Percentiles rank a stretch among this genome's conserved stretches.
Conservation (phyloP, 2,329 filamentous ascomycete species). For the Aureobasidium sp. region DNA sequence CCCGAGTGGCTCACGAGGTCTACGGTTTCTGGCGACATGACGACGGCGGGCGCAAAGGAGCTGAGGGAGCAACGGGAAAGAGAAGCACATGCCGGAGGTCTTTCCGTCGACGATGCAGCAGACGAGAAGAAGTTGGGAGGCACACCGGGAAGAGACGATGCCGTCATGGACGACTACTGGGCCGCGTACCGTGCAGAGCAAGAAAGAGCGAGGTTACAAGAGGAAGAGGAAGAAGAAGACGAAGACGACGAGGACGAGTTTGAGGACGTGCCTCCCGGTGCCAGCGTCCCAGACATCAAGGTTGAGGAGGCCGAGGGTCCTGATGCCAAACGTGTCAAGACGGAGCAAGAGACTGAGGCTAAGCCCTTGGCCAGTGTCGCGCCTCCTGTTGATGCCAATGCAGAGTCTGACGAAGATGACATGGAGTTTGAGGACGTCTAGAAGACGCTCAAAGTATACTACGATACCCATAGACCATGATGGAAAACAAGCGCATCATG, state of each 20-base stretch:
- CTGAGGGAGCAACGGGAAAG: constrained; percentile 33
- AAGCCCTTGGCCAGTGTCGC: constrained; percentile 17
- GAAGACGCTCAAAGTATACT: neutral
- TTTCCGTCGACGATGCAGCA: constrained; percentile 38
- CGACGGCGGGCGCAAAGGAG: constrained; percentile 33
- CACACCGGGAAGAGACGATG: constrained; percentile 35
- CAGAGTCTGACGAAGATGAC: constrained; percentile 41
- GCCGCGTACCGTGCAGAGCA: constrained; percentile 58
- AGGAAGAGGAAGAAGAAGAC: constrained; percentile 41
- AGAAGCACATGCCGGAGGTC: constrained; percentile 26
- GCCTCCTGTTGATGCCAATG: constrained; percentile 29
- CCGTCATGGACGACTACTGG: constrained; percentile 61
- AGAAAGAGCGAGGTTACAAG: constrained; percentile 31
- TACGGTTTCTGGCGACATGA: constrained; percentile 39
- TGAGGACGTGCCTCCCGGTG: constrained; percentile 39
- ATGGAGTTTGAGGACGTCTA: constrained; percentile 42
- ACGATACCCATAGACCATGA: constrained; percentile 6
- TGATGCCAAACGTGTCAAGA: constrained; percentile 54
- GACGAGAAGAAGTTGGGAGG: constrained; percentile 45
- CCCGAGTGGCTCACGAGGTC: constrained; percentile 31
- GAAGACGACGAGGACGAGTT: constrained; percentile 46
- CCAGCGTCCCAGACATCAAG: constrained; percentile 18
- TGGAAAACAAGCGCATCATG: neutral
- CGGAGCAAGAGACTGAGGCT: constrained; percentile 42
- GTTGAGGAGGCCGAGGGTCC: constrained; percentile 38